Base-by-base conservation (phyloP, 2,329 filamentous ascomycete species). In the Ceratocystis lukuohia region DNA sequence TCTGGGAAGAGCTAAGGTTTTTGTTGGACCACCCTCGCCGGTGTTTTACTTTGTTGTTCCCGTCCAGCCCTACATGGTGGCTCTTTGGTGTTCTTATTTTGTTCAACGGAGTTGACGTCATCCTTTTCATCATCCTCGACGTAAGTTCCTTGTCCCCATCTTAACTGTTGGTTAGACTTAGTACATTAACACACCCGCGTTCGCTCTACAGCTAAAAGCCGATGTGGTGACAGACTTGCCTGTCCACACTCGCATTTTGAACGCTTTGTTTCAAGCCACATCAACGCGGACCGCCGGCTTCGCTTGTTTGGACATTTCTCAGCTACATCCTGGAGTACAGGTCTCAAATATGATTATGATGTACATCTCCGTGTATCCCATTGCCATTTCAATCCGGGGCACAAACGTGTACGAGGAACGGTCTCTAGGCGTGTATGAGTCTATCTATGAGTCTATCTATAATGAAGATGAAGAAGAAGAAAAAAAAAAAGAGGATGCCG, bases 261-360 rank as follows among this genome's bases (percentile, higher is more conserved):
- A 92, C 70, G 94, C 89, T 15, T 83, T 94, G 70, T 99, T 97
- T 73, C 92, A 96, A 75, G 93, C 93, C 1, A 86, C 88, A 0
- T 87, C 90, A 4, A 97, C 93, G 0, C 82, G 94, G 73, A 97
- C 94, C 0, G 93, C 94, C 2, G 93, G 94, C 0, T 96, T 96
- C 72, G 82, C 88, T 0, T 89, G 88, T 37, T 84, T 97, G 71
- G 91, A 88, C 73, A 77, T 97, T 48, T 79, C 88, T 1, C 77
- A 82, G 0, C 79, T 99, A 1, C 92, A 97, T 70, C 92, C 94
- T 0, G 94, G 89, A 2, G 90, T 96, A 67, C 92, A 96, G 72
- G 91, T 95, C 15, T 90, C 91, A 28, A 97, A 96, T 77, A 80
- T 97, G 76, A 87, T 97, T 75, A 97, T 97, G 94, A 97, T 97